A percentile compares a stretch with the other conserved stretches of the same genome.
Evolutionary conservation across 139 green algal genomes (phyloP).

Genomic region (Protoeuglena noctilucae): DNA sequence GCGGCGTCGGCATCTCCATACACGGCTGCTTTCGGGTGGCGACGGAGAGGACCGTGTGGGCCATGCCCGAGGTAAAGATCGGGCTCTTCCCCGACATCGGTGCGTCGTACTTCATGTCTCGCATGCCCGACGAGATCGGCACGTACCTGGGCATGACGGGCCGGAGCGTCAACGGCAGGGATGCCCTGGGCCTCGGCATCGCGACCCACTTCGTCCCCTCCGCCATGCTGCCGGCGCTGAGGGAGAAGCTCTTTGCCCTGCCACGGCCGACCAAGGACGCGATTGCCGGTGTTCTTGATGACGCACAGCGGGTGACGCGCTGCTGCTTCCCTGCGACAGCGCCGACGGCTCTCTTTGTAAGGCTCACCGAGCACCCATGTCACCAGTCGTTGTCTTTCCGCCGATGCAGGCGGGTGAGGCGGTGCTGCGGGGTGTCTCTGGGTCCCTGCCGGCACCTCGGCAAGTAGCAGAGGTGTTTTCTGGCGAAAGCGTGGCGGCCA

Average conservation of each 20-base stretch:
- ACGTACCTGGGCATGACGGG: constrained; percentile 68
- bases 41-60: constrained; percentile 79
- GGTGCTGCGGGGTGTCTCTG: background rate
- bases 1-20: constrained; percentile 69
- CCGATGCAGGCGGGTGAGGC: background rate
- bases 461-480: too few species aligned
- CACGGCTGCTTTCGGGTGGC: constrained; percentile 71
- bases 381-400: background rate
- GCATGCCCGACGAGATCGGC: constrained; percentile 40
- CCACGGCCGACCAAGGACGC: background rate
- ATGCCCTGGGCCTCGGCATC: constrained; percentile 46
- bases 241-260: constrained; percentile 14
- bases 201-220: constrained; percentile 72
- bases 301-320: background rate
- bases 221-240: constrained; percentile 23
- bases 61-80: constrained; percentile 94
- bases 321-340: too few species aligned
- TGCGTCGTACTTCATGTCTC: constrained; percentile 58
- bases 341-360: background rate
- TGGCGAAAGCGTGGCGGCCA: too few species aligned
- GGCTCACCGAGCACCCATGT: background rate
- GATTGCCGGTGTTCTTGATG: background rate
- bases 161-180: constrained; percentile 43
- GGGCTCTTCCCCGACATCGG: constrained; percentile 91
- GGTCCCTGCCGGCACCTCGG: background rate